Percentiles rank a stretch among this genome's conserved stretches.
Conservation (phyloP, 2,329 filamentous ascomycete genomes). For the Cercospora sp. region DNA sequence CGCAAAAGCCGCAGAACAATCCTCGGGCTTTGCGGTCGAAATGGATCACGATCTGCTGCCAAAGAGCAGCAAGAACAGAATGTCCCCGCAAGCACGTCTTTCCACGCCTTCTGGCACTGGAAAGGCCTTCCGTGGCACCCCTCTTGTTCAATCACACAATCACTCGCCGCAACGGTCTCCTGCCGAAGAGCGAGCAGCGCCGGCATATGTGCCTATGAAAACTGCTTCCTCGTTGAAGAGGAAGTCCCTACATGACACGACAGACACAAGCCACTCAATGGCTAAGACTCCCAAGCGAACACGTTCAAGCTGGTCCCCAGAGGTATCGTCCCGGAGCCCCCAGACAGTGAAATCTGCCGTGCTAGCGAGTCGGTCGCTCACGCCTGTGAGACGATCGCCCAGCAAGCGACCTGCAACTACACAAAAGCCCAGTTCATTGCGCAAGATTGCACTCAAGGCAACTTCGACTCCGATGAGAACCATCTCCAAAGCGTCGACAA, state of each 20-base stretch:
- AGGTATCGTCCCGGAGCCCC: conserved; percentile 16
- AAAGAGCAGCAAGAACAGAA: background rate
- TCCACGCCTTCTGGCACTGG: background rate
- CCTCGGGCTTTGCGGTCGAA: background rate
- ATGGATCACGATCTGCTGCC: background rate
- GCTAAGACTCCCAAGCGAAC: background rate
- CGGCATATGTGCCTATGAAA: background rate
- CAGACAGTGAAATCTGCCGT: conserved; percentile 29
- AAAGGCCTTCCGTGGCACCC: background rate
- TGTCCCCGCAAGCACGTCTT: background rate
- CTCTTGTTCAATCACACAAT: background rate
- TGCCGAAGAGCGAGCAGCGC: background rate
- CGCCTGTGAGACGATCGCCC: conserved; percentile 26
- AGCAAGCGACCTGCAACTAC: conserved; percentile 32
- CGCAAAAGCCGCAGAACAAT: background rate
- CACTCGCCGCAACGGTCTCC: background rate
- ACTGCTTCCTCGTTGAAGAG: background rate
- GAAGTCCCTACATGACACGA: background rate
- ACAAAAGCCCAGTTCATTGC: conserved; percentile 33
- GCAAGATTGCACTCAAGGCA: conserved; percentile 34
- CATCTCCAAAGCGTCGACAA: conserved; percentile 31
- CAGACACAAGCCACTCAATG: background rate
- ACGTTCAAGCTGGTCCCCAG: conserved; percentile 23
- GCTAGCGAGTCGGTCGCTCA: conserved; percentile 32
- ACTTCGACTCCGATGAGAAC: conserved; percentile 35